Conservation (phyloP, 345 rosid genomes). For the Citrus maxima region DNA sequence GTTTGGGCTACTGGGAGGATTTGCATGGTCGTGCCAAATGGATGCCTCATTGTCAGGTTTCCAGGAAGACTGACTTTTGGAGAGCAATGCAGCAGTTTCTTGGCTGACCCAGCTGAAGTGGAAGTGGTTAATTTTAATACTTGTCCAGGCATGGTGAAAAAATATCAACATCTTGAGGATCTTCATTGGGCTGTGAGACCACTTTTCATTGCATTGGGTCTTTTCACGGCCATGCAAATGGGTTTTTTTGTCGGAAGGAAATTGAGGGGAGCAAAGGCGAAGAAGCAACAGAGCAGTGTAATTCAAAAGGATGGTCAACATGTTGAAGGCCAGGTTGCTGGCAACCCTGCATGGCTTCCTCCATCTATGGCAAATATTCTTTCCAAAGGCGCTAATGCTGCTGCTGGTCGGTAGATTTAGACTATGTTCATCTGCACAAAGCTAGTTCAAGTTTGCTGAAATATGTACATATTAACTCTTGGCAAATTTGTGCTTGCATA, state of each 20-base stretch:
- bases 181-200: slow-evolving; percentile 96
- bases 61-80: slow-evolving; percentile 70
- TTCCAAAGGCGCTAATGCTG: slow-evolving; percentile 24
- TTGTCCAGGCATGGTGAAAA: slow-evolving; percentile 59
- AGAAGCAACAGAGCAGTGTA: slow-evolving; percentile 22
- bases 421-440: background rate
- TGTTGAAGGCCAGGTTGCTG: slow-evolving; percentile 19
- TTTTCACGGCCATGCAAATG: slow-evolving; percentile 63
- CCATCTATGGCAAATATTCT: slow-evolving; percentile 44
- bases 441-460: background rate
- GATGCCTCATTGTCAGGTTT: slow-evolving; percentile 52
- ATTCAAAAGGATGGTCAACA: slow-evolving; percentile 18
- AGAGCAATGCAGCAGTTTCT: slow-evolving; percentile 38
- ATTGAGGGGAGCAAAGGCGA: slow-evolving; percentile 46
- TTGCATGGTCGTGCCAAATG: slow-evolving; percentile 61
- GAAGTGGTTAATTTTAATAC: slow-evolving; percentile 60
- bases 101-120: slow-evolving; percentile 92
- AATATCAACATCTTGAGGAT: slow-evolving; percentile 91
- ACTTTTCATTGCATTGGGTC: slow-evolving; percentile 57
- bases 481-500: background rate
- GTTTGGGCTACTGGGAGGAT: slow-evolving; percentile 88
- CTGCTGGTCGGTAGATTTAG: slow-evolving; percentile 15
- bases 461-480: background rate
- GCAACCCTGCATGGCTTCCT: slow-evolving; percentile 50
- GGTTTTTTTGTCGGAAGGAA: slow-evolving; percentile 52